Evolutionary conservation across 345 rosid species (phyloP).

Genomic region (Lepidium sativum): DNA sequence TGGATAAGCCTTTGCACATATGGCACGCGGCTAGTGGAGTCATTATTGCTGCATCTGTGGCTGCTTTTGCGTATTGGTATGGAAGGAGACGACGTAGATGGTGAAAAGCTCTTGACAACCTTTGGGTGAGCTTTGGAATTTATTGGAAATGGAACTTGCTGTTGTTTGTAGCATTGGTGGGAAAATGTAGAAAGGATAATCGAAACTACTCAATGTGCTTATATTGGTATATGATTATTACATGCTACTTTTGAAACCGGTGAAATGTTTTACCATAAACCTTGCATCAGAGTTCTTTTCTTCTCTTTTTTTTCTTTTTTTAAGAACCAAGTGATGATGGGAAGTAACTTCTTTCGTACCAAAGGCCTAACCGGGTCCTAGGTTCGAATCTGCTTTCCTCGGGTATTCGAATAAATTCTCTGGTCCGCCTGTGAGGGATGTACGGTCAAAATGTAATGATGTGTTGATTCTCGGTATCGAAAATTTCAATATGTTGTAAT

Average conservation of each 20-base stretch:
- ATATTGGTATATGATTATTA: constrained; percentile 21
- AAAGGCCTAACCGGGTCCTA: too few species aligned
- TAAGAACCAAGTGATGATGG: too few species aligned
- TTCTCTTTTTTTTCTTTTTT: too few species aligned
- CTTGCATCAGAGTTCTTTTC: background rate
- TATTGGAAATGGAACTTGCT: constrained; percentile 12
- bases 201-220: constrained; percentile 19
- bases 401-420: too few species aligned
- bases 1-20: constrained; percentile 42
- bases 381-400: too few species aligned
- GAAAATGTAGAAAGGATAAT: constrained; percentile 10
- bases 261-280: constrained; percentile 3
- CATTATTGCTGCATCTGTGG: constrained; percentile 65
- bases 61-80: constrained; percentile 87
- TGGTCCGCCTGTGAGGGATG: too few species aligned
- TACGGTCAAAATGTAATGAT: too few species aligned
- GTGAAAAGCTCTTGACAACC: constrained; percentile 40
- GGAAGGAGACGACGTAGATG: constrained; percentile 82
- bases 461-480: too few species aligned
- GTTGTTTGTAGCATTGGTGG: constrained; percentile 33
- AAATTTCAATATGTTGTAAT: too few species aligned
- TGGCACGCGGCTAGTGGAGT: constrained; percentile 79
- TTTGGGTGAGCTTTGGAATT: background rate
- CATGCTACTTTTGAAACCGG: constrained; percentile 13
- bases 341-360: too few species aligned